Evolutionary conservation across 352 stramenopile species (phyloP).

Genomic region (Globisporangium rhizosaccharum): DNA sequence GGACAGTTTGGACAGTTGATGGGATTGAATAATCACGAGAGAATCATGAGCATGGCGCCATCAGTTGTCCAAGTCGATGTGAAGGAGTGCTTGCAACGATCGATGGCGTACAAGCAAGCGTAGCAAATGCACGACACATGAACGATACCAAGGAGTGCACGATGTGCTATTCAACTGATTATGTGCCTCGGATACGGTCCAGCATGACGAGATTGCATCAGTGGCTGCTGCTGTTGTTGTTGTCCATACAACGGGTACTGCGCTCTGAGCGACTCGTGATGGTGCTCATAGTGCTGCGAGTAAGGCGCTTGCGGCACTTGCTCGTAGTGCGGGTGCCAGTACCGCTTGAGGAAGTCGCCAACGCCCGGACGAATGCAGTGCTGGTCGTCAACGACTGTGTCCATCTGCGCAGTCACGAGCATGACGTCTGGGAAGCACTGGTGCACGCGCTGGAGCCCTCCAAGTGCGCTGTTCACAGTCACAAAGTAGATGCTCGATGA

Average conservation of each 20-base stretch:
- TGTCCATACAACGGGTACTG: no score
- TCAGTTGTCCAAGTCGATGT: no score
- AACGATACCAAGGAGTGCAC: no score
- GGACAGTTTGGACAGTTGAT: no score
- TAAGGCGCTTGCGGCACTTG: background rate
- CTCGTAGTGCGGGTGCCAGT: constrained; percentile 23
- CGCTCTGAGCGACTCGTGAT: background rate
- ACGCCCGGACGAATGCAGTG: constrained; percentile 30
- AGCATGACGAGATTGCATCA: background rate
- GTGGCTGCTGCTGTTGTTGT: background rate
- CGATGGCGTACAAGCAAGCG: no score
- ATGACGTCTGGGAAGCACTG: constrained; percentile 39
- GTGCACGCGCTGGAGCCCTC: constrained; percentile 35
- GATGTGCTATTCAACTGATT: no score
- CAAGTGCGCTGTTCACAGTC: constrained; percentile 36
- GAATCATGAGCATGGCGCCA: no score
- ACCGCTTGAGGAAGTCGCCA: constrained; percentile 33
- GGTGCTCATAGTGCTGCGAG: background rate
- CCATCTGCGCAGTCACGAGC: constrained; percentile 40
- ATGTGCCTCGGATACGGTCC: no score
- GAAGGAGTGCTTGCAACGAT: no score
- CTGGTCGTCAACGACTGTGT: constrained; percentile 33
- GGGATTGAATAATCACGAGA: background rate
- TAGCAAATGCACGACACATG: no score
- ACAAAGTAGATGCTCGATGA: constrained; percentile 50